phyloP scores from a whole-genome alignment of 1,284 basidiomycete genomes.

The Cutaneotrichosporon mucoides region DNA sequence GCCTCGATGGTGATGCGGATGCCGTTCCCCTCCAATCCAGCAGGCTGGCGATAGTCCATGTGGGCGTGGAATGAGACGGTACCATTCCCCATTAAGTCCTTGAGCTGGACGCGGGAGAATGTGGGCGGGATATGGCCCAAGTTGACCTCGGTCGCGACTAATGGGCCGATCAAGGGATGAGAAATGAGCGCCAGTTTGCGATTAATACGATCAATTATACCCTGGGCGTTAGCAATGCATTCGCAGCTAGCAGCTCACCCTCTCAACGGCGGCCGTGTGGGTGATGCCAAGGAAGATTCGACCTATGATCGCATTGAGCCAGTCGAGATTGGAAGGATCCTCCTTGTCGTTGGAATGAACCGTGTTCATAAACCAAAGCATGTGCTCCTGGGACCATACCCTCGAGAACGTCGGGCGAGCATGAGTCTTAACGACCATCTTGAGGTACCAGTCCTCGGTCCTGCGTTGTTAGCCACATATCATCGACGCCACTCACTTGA shows the following conservation, averaged over 20 bases:
- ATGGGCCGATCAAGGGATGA: constrained; percentile 74
- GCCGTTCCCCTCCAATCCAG: constrained; percentile 60
- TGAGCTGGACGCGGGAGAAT: constrained; percentile 93
- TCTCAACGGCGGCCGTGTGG: constrained; percentile 72
- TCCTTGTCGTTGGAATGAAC: constrained; percentile 65
- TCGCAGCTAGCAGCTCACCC: constrained; percentile 35
- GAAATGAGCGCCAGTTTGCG: constrained; percentile 90
- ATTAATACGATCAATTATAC: constrained; percentile 83
- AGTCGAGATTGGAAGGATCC: constrained; percentile 92
- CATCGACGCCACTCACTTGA: constrained; percentile 49
- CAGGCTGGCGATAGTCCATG: constrained; percentile 58
- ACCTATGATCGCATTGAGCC: constrained; percentile 91
- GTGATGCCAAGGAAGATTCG: constrained; percentile 90
- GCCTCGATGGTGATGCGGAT: constrained; percentile 79
- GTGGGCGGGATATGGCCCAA: constrained; percentile 75
- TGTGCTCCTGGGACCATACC: constrained; percentile 73
- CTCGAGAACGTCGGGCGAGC: constrained; percentile 50
- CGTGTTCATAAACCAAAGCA: constrained; percentile 74
- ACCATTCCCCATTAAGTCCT: constrained; percentile 87
- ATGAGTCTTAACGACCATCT: constrained; percentile 67
- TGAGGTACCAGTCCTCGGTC: constrained; percentile 86
- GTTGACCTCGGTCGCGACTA: constrained; percentile 82
- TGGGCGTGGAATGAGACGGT: constrained; percentile 85
- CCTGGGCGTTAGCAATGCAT: constrained; percentile 39
- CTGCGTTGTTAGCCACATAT: constrained; percentile 17